A percentile compares a stretch with the other conserved stretches of the same genome.
Conservation (phyloP, 139 green algal genomes). For the Asterochloris sp. region DNA sequence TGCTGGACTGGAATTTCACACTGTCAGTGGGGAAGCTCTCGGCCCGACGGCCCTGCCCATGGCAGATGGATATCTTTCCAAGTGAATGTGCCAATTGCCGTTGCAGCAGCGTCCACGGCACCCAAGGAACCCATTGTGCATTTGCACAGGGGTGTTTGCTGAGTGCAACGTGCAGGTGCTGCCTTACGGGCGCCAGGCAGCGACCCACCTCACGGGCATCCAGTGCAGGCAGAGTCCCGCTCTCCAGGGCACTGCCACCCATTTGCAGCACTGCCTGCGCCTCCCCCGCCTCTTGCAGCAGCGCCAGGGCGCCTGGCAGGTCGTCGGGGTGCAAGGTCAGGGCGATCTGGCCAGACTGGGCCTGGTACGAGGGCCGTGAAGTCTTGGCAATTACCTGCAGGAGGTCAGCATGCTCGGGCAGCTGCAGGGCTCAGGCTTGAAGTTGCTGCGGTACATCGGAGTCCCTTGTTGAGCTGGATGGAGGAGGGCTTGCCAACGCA, state of each 20-base stretch:
- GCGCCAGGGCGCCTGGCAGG: constrained; percentile 6
- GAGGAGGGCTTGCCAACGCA: not conserved
- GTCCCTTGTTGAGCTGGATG: not conserved
- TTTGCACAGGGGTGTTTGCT: not conserved
- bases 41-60: no score
- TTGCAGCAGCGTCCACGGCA: not conserved
- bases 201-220: not conserved
- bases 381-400: not conserved
- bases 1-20: no score
- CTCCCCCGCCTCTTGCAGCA: constrained; percentile 12
- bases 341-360: constrained; percentile 1
- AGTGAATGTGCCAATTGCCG: not conserved
- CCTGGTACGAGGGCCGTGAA: not conserved
- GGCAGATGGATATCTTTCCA: not conserved
- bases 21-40: no score
- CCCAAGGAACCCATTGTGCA: not conserved
- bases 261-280: constrained; percentile 3
- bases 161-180: not conserved
- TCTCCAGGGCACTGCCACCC: not conserved
- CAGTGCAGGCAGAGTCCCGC: not conserved
- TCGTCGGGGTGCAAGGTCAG: not conserved
- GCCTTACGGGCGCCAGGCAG: not conserved
- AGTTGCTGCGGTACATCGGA: not conserved
- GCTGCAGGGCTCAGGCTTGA: not conserved
- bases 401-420: not conserved